A percentile compares a stretch with the other conserved stretches of the same genome.
These are phyloP conservation scores for Halophytophthora batemanensis DNA, from an alignment of 352 stramenopile genomes.

Conservation along the genomic window DNA sequence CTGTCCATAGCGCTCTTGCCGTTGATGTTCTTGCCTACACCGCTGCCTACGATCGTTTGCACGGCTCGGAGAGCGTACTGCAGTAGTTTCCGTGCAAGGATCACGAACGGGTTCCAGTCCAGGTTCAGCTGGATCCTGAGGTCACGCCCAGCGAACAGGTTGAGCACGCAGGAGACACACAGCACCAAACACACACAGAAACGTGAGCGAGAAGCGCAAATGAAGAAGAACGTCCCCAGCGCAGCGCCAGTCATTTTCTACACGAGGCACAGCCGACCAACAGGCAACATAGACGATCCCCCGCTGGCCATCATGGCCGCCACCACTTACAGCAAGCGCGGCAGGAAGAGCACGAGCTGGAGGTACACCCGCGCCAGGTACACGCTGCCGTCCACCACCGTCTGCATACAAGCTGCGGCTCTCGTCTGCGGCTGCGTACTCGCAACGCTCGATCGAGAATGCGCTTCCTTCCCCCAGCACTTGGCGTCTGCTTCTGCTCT, in stretches of 20 bases:
- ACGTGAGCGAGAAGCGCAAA: conserved; percentile 12
- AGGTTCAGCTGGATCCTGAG: conserved; percentile 53
- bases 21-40: no score
- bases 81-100: conserved; percentile 40
- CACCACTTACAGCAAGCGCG: conserved; percentile 56
- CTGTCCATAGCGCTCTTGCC: conserved; percentile 5
- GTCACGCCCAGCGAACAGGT: no score
- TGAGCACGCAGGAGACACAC: no score
- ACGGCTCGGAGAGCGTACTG: conserved; percentile 23
- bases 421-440: no score
- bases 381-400: conserved; percentile 28
- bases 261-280: conserved; percentile 14
- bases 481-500: no score
- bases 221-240: conserved; percentile 1
- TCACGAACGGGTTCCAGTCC: conserved; percentile 65
- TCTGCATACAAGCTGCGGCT: no score
- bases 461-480: no score
- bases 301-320: not conserved
- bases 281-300: conserved; percentile 22
- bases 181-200: no score
- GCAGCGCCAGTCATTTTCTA: not conserved
- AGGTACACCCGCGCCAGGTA: conserved; percentile 63
- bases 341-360: conserved; percentile 59
- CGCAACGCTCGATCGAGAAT: no score
- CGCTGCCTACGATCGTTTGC: conserved; percentile 14